Conservation (phyloP, 495 filamentous ascomycete genomes). For the Poronia punctata region DNA sequence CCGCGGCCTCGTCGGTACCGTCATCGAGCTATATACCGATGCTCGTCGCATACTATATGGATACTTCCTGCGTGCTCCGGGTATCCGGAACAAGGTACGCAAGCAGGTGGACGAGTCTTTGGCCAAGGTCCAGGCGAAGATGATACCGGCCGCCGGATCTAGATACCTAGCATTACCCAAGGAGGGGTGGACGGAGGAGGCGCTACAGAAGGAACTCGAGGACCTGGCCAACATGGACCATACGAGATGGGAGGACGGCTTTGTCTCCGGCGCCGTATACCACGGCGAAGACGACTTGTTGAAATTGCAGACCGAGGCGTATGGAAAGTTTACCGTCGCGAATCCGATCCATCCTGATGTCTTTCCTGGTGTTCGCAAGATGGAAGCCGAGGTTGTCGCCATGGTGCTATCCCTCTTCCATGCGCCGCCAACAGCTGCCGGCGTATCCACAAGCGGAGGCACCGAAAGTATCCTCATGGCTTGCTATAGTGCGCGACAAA, state of each 20-base stretch:
- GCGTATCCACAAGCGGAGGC: conserved; percentile 86
- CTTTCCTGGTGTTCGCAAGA: conserved; percentile 96
- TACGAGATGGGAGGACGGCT: conserved; percentile 92
- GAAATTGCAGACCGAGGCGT: conserved; percentile 84
- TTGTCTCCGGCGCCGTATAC: conserved; percentile 92
- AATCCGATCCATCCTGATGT: conserved; percentile 99
- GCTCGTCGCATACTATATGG: conserved; percentile 70
- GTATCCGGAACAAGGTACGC: conserved; percentile 73
- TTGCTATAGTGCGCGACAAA: conserved; percentile 78
- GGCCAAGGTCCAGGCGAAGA: conserved; percentile 68
- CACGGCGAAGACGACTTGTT: conserved; percentile 82
- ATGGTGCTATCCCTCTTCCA: conserved; percentile 94
- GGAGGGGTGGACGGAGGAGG: conserved; percentile 76
- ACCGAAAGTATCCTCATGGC: conserved; percentile 97
- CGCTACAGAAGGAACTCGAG: conserved; percentile 71
- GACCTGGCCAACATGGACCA: conserved; percentile 80
- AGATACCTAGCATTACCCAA: conserved; percentile 73
- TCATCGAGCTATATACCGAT: conserved; percentile 62
- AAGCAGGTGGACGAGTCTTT: conserved; percentile 72
- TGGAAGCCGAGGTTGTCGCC: conserved; percentile 96
- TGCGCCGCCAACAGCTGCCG: conserved; percentile 73
- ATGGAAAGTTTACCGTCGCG: conserved; percentile 85
- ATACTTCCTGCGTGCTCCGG: conserved; percentile 76
- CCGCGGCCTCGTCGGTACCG: conserved; percentile 75
- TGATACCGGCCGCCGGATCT: conserved; percentile 67